Evolutionary conservation across 2,329 filamentous ascomycete genomes (phyloP).

Genomic region (Daldinia eschscholtzii): DNA sequence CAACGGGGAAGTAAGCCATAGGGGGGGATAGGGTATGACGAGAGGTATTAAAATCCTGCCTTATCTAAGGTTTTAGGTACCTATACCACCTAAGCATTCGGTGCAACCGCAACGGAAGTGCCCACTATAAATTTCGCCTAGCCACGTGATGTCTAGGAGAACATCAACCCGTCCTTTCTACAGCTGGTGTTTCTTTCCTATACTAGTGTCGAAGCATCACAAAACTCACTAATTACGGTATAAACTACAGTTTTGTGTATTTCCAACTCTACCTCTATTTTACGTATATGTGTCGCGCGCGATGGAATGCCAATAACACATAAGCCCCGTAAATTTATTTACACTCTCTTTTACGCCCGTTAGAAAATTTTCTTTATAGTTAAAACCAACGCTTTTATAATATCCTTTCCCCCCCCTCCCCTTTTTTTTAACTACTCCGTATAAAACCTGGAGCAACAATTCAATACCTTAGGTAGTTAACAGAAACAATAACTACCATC

Average conservation of each 20-base stretch:
- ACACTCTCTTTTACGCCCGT: not conserved
- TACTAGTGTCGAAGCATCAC: not conserved
- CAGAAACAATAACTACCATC: no score
- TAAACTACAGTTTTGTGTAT: not conserved
- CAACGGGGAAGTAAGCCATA: slow-evolving; percentile 1
- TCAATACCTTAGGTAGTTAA: no score
- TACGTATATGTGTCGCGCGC: not conserved
- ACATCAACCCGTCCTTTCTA: slow-evolving; percentile 8
- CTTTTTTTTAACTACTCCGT: not conserved
- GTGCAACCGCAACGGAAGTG: slow-evolving; percentile 4
- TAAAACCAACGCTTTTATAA: no score
- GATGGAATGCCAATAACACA: slow-evolving; percentile 30
- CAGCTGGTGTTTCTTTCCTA: not conserved
- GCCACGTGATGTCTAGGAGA: slow-evolving; percentile 27
- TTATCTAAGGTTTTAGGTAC: not conserved
- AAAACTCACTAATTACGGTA: not conserved
- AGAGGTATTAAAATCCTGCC: not conserved
- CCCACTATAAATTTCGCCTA: slow-evolving; percentile 26
- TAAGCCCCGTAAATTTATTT: not conserved
- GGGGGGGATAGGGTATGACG: not conserved
- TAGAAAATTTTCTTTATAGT: no score
- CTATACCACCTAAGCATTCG: not conserved
- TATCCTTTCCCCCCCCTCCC: not conserved
- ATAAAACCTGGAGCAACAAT: no score
- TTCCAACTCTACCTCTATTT: not conserved